Conservation (phyloP, 2,329 filamentous ascomycete species). For the Colletotrichum sp. region DNA sequence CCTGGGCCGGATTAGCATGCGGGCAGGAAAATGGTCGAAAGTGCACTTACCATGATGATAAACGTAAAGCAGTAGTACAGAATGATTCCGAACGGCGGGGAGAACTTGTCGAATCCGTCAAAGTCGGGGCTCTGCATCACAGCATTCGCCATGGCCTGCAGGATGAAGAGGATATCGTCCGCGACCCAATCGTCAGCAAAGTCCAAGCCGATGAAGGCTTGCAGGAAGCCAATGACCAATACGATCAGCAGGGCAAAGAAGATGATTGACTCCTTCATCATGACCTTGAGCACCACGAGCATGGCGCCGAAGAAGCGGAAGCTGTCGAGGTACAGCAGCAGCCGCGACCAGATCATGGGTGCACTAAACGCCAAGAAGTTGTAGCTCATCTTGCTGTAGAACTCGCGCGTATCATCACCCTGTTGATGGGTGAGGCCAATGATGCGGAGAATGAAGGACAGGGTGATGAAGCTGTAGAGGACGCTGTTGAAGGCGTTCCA, state of each 20-base stretch:
- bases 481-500: conserved; percentile 95
- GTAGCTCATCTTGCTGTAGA: conserved; percentile 84
- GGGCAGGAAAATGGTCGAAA: rapidly evolving
- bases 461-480: conserved; percentile 79
- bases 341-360: conserved; percentile 95
- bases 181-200: conserved; percentile 75
- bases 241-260: conserved; percentile 92
- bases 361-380: conserved; percentile 93
- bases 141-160: conserved; percentile 85
- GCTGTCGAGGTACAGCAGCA: conserved; percentile 91
- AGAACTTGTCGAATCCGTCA: conserved; percentile 84
- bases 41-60: conserved; percentile 79
- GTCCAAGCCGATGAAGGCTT: conserved; percentile 93
- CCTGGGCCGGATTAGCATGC: conserved; percentile 33
- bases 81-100: conserved; percentile 89
- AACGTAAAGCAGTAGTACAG: conserved; percentile 99
- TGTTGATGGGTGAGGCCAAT: conserved; percentile 73
- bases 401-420: conserved; percentile 54
- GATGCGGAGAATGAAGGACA: conserved; percentile 81
- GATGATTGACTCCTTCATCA: conserved; percentile 93
- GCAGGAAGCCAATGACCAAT: conserved; percentile 85
- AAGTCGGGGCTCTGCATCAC: conserved; percentile 95
- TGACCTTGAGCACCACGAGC: conserved; percentile 94
- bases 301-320: conserved; percentile 97
- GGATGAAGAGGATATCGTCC: conserved; percentile 75